Conservation (phyloP, 805 yeast species). For the Wickerhamomyces subpelliculosus region DNA sequence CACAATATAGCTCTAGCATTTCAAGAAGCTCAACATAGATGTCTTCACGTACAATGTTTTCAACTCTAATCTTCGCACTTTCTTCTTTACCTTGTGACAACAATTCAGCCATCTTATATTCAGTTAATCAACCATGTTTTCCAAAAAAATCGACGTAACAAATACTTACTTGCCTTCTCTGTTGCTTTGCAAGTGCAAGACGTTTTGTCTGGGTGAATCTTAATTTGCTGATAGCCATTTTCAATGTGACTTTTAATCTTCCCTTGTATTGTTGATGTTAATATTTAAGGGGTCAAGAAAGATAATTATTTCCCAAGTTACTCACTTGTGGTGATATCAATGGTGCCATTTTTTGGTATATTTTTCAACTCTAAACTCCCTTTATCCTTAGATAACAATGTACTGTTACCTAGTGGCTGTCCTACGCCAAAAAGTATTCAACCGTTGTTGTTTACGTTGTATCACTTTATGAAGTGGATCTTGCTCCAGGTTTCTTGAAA, state of each 20-base stretch:
- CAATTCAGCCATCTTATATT: slow-evolving; percentile 57
- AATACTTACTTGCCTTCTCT: slow-evolving; percentile 39
- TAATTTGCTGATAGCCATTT: slow-evolving; percentile 65
- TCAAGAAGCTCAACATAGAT: slow-evolving; percentile 74
- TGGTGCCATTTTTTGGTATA: slow-evolving; percentile 18
- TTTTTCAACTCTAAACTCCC: not conserved
- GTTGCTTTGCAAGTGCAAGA: slow-evolving; percentile 68
- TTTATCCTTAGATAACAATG: too few relatives aligned
- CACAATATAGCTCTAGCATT: slow-evolving; percentile 75
- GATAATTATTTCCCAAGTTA: not conserved
- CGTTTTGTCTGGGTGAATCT: slow-evolving; percentile 66
- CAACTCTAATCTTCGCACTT: slow-evolving; percentile 79
- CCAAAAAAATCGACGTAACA: not conserved
- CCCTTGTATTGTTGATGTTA: slow-evolving; percentile 13
- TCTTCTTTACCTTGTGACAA: slow-evolving; percentile 66
- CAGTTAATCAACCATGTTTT: not conserved
- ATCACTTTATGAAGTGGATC: too few relatives aligned
- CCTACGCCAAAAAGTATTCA: too few relatives aligned
- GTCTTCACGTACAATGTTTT: slow-evolving; percentile 78
- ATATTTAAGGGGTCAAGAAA: too few relatives aligned
- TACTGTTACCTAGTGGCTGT: too few relatives aligned
- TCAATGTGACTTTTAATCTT: slow-evolving; percentile 27
- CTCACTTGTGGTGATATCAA: slow-evolving; percentile 23
- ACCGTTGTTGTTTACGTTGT: too few relatives aligned
- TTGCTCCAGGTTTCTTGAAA: too few relatives aligned